These are phyloP conservation scores for Apiospora kogelbergensis DNA, from an alignment of 2,329 filamentous ascomycete species.

Conservation along the genomic window DNA sequence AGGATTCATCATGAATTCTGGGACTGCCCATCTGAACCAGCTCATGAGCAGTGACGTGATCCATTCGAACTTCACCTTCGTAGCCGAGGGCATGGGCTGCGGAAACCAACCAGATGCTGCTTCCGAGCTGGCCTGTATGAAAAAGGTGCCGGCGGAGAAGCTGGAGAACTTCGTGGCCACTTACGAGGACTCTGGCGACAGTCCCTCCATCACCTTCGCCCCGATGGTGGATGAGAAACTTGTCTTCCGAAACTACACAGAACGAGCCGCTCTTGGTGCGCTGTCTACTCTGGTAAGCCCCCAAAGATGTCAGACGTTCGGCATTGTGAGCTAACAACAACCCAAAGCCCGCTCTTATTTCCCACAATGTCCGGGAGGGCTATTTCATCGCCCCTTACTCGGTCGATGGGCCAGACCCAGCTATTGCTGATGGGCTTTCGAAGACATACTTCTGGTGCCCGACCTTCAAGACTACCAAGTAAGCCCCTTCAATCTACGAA, in stretches of 20 bases:
- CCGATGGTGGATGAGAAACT: constrained; percentile 29
- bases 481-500: neutral
- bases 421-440: constrained; percentile 15
- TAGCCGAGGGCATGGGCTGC: constrained; percentile 34
- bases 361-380: constrained; percentile 26
- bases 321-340: neutral
- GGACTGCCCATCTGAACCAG: constrained; percentile 32
- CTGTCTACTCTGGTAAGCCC: constrained; percentile 30
- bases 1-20: constrained; percentile 42
- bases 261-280: constrained; percentile 26
- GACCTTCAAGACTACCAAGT: constrained; percentile 16
- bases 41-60: constrained; percentile 24
- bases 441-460: constrained; percentile 25
- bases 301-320: constrained; percentile 18
- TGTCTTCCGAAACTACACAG: constrained; percentile 33
- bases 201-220: constrained; percentile 26
- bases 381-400: constrained; percentile 20
- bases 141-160: constrained; percentile 28
- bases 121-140: constrained; percentile 37
- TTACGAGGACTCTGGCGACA: constrained; percentile 28
- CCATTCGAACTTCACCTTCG: constrained; percentile 35
- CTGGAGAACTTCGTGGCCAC: constrained; percentile 31
- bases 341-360: constrained; percentile 13
- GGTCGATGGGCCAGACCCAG: constrained; percentile 17
- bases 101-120: constrained; percentile 19